phyloP scores from a whole-genome alignment of 345 rosid species.

The Salix suchowensis region DNA sequence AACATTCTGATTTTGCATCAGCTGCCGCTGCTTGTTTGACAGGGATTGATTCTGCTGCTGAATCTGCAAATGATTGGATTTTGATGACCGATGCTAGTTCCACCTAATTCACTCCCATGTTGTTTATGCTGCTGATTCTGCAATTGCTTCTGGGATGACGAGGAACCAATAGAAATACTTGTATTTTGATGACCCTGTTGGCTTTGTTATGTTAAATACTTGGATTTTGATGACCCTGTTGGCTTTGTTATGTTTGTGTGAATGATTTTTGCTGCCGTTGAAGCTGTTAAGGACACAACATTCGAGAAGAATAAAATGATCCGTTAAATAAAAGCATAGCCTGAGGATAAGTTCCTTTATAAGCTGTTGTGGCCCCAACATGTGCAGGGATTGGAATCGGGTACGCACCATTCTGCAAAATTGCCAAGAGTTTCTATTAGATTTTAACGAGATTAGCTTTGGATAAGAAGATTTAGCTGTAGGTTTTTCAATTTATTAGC shows the following conservation, averaged over 20 bases:
- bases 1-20: no score
- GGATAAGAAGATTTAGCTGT: no score
- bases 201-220: slow-evolving; percentile 51
- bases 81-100: slow-evolving; percentile 1
- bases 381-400: slow-evolving; percentile 81
- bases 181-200: slow-evolving; percentile 68
- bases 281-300: slow-evolving; percentile 71
- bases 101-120: slow-evolving; percentile 38
- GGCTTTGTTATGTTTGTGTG: no score
- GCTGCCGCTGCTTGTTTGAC: no score
- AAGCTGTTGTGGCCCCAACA: slow-evolving; percentile 63
- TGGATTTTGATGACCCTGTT: no score
- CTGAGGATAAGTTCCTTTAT: slow-evolving; percentile 66
- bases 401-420: slow-evolving; percentile 72
- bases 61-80: slow-evolving; percentile 38
- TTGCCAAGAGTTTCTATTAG: slow-evolving; percentile 78
- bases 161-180: slow-evolving; percentile 61
- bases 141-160: slow-evolving; percentile 72
- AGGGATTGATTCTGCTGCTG: slow-evolving; percentile 53
- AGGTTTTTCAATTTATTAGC: no score
- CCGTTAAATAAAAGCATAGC: slow-evolving; percentile 76
- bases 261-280: slow-evolving; percentile 50
- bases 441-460: no score
- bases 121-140: slow-evolving; percentile 72
- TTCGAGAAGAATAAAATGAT: slow-evolving; percentile 81